Conservation (phyloP, 441 rosid species). For the Corymbia calophylla region DNA sequence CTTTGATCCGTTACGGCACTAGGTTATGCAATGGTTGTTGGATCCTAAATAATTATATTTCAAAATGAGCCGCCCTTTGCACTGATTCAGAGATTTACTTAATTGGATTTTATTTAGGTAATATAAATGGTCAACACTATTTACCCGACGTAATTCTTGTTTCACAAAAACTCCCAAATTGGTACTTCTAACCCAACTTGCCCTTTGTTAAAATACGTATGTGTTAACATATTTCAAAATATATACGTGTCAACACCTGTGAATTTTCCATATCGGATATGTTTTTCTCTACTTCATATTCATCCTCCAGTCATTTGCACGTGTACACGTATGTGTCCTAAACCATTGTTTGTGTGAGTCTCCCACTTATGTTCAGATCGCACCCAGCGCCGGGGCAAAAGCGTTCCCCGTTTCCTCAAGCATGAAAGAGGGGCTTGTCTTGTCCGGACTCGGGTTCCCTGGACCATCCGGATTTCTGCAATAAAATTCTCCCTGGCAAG, state of each 20-base stretch:
- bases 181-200: neutral
- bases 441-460: neutral
- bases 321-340: neutral
- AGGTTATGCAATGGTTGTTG: neutral
- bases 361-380: neutral
- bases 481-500: neutral
- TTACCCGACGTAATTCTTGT: neutral
- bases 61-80: too few species aligned
- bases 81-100: too few species aligned
- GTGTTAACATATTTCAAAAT: too few species aligned
- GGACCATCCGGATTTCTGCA: neutral
- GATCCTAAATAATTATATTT: neutral
- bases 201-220: neutral
- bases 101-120: too few species aligned
- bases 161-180: too few species aligned
- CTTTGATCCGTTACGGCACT: neutral
- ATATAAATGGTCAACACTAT: too few species aligned
- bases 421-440: neutral
- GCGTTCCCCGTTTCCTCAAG: neutral
- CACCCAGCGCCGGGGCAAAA: rapidly evolving
- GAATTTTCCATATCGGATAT: neutral
- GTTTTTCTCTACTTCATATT: neutral
- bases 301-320: too few species aligned
- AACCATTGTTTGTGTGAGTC: too few species aligned
- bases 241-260: rapidly evolving